Evolutionary conservation across 768 basidiomycete species (phyloP).

Genomic region (Chiua virens): DNA sequence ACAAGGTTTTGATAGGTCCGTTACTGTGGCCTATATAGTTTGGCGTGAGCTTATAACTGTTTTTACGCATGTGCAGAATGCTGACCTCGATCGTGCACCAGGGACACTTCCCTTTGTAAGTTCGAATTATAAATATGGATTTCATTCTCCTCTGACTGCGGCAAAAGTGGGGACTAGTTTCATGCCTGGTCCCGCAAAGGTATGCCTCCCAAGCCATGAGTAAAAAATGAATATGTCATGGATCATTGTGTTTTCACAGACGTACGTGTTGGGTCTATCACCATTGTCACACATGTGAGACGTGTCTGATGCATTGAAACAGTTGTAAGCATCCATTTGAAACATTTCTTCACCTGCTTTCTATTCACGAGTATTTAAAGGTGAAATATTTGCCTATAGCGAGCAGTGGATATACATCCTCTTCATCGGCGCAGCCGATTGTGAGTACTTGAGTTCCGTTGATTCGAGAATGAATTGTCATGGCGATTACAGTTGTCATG

Average conservation of each 20-base stretch:
- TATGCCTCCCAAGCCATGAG: not conserved
- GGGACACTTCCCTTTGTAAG: not conserved
- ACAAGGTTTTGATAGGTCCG: not conserved
- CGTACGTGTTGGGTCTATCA: not conserved
- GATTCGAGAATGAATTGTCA: too few species aligned
- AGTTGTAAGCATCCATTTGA: not conserved
- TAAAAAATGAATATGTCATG: not conserved
- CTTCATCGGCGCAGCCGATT: conserved; percentile 1
- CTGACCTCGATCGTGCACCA: not conserved
- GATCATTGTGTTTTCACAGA: not conserved
- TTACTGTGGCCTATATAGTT: not conserved
- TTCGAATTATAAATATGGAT: not conserved
- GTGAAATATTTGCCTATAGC: not conserved
- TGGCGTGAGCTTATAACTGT: not conserved
- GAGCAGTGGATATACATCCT: not conserved
- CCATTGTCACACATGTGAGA: too few species aligned
- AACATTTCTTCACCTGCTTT: too few species aligned
- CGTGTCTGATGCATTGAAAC: not conserved
- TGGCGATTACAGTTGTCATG: not conserved
- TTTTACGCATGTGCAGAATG: not conserved
- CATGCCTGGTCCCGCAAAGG: not conserved
- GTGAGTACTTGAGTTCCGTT: not conserved
- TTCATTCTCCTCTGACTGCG: not conserved
- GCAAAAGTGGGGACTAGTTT: not conserved
- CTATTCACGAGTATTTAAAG: not conserved